phyloP scores from a whole-genome alignment of 2,329 filamentous ascomycete species.

The Colletotrichum noveboracense region DNA sequence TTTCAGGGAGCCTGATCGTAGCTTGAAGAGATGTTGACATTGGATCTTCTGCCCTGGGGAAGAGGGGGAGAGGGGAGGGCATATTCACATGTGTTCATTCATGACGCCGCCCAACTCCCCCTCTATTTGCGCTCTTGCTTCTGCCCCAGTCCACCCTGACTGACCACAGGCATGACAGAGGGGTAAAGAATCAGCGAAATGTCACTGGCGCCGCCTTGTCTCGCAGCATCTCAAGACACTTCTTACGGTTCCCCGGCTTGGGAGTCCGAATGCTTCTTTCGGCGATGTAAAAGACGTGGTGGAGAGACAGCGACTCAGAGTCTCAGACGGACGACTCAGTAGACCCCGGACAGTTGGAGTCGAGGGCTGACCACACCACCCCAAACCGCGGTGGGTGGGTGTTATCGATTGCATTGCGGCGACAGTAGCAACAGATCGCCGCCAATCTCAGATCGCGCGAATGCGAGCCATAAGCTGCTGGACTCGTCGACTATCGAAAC shows the following conservation, averaged over 20 bases:
- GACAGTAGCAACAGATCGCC: neutral
- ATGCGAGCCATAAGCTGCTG: too few relatives aligned
- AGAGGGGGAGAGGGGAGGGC: neutral
- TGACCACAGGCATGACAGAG: neutral
- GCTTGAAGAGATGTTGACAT: neutral
- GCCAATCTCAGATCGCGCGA: neutral
- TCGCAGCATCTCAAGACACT: neutral
- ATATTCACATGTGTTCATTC: conserved; percentile 3
- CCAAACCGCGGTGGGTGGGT: neutral
- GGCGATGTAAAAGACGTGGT: neutral
- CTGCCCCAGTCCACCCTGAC: neutral
- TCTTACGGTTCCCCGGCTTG: neutral
- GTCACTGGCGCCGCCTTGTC: neutral
- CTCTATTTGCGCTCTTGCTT: neutral
- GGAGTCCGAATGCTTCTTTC: neutral
- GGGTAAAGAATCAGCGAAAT: neutral
- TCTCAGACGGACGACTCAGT: neutral
- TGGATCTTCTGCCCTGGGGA: neutral
- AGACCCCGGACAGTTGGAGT: neutral
- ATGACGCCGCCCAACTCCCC: neutral
- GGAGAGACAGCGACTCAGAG: neutral
- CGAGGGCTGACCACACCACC: neutral
- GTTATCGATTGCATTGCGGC: neutral
- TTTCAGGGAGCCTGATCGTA: neutral
- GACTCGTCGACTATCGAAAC: neutral